Evolutionary conservation across 1,284 basidiomycete species (phyloP), one percentile per base, ranked within the genome.

Genomic region (Thelephora terrestris): DNA sequence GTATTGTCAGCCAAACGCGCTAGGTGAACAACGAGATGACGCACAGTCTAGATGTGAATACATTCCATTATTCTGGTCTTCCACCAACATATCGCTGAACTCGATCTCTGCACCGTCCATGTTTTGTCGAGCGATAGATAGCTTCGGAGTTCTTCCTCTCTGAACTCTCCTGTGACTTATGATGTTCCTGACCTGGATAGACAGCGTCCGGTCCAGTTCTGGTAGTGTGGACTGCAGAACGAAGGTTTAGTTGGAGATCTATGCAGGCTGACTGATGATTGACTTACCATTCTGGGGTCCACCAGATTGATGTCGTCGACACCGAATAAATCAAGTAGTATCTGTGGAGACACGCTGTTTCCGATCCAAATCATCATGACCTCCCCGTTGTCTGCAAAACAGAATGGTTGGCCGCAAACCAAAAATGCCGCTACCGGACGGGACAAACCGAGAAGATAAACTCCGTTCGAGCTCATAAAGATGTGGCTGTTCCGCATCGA

Each of bases 11-110:
- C n/a, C 23, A 17, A 42, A 36, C 17, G 16, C 46, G 7, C 20
- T 7, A 7, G 34, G 38, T 18, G 29, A 16, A 20, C 50, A 43
- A 32, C 18, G 36, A 27, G 44, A n/a, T 12, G n/a, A 57, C 47
- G 61, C 60, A 92, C 91, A 91, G 62, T 94, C 89, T 5, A 84
- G 66, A 66, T 93, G 93, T 1, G 85, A 82, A 79, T 96, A 80
- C 0, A 87, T 87, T 42, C 91, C 94, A 60, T 97, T 97, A 65
- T 99, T 99, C 63, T 87, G 81, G 67, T 99, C 96, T 69, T 99
- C 96, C 12, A 97, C 81, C 14, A 99, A 73, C 81, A 95, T 89
- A 69, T 99, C 96, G 53, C 89, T 91, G 58, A 95, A 94, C 63
- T 99, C 96, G 47, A 99, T 80, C 69, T 99, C 96, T 51, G 82